Evolutionary conservation across 352 stramenopile species (phyloP).

Genomic region (Pythium brassicae): DNA sequence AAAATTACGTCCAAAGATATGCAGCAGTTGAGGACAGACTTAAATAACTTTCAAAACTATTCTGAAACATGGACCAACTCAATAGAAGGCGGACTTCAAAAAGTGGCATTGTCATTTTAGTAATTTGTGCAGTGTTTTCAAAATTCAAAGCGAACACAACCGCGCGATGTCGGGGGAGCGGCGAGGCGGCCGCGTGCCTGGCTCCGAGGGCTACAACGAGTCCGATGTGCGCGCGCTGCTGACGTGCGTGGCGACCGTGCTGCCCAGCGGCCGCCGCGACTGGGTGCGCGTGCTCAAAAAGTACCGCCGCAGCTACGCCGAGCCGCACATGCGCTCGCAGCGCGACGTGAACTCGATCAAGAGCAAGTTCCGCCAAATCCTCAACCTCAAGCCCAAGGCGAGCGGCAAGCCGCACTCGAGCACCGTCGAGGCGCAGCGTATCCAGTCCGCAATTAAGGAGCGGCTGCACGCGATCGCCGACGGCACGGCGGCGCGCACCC

Average conservation of each 20-base stretch:
- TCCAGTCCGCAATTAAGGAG: background rate
- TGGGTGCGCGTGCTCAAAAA: conserved; percentile 29
- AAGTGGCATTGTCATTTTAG: too few relatives aligned
- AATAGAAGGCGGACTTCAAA: too few relatives aligned
- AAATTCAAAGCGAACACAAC: too few relatives aligned
- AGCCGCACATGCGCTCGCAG: conserved; percentile 21
- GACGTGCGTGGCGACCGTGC: conserved; percentile 11
- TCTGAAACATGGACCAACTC: too few relatives aligned
- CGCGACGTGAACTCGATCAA: conserved; percentile 22
- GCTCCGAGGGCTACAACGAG: conserved; percentile 5
- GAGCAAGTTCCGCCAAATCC: conserved; percentile 32
- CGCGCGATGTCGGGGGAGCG: background rate
- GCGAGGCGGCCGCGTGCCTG: conserved; percentile 1
- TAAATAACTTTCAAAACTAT: too few relatives aligned
- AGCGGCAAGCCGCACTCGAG: conserved; percentile 3
- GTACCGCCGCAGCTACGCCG: conserved; percentile 23
- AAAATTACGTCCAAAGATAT: too few relatives aligned
- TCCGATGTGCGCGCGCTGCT: conserved; percentile 2
- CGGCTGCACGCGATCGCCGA: background rate
- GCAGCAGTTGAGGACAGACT: too few relatives aligned
- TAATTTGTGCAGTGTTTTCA: too few relatives aligned
- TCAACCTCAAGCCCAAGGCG: conserved; percentile 22
- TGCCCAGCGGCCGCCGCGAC: conserved; percentile 17
- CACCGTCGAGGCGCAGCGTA: conserved; percentile 5
- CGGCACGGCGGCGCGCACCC: conserved; percentile 8